Evolutionary conservation across 2,329 filamentous ascomycete species (phyloP).

Genomic region (Karstenula rhodostoma): DNA sequence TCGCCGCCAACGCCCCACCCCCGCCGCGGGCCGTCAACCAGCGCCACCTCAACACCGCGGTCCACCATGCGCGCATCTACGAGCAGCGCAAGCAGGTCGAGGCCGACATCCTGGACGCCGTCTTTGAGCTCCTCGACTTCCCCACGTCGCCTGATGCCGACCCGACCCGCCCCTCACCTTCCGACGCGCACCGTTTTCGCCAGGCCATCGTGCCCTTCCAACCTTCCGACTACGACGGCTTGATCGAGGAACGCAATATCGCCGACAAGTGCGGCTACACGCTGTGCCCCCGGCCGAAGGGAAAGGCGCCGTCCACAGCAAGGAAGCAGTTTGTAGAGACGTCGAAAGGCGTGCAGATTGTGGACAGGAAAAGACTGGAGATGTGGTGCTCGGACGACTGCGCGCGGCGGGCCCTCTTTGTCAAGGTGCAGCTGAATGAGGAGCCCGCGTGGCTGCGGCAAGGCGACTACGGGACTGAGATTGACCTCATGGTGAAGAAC

Average conservation of each 20-base stretch:
- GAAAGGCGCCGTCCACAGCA: conserved; percentile 58
- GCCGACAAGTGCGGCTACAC: conserved; percentile 83
- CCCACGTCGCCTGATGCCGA: conserved; percentile 62
- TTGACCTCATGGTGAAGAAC: conserved; percentile 52
- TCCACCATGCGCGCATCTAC: conserved; percentile 83
- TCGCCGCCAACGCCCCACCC: conserved; percentile 30
- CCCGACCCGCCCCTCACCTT: conserved; percentile 60
- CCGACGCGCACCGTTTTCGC: conserved; percentile 73
- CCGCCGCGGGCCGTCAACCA: conserved; percentile 43
- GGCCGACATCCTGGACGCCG: conserved; percentile 73
- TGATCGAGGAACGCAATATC: conserved; percentile 89
- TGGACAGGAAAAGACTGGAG: conserved; percentile 75
- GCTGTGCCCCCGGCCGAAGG: conserved; percentile 74
- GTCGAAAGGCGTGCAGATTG: conserved; percentile 66
- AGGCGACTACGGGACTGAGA: conserved; percentile 52
- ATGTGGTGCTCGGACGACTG: conserved; percentile 88
- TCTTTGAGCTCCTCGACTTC: conserved; percentile 74
- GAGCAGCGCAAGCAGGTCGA: conserved; percentile 84
- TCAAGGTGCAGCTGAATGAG: conserved; percentile 87
- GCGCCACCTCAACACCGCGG: conserved; percentile 69
- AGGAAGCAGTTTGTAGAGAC: conserved; percentile 73
- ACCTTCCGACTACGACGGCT: conserved; percentile 85
- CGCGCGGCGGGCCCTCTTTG: conserved; percentile 79
- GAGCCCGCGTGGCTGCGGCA: conserved; percentile 85
- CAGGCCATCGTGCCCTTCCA: conserved; percentile 76